These are phyloP conservation scores for Pleurotus cornucopiae DNA, from an alignment of 768 basidiomycete species.

Conservation along the genomic window DNA sequence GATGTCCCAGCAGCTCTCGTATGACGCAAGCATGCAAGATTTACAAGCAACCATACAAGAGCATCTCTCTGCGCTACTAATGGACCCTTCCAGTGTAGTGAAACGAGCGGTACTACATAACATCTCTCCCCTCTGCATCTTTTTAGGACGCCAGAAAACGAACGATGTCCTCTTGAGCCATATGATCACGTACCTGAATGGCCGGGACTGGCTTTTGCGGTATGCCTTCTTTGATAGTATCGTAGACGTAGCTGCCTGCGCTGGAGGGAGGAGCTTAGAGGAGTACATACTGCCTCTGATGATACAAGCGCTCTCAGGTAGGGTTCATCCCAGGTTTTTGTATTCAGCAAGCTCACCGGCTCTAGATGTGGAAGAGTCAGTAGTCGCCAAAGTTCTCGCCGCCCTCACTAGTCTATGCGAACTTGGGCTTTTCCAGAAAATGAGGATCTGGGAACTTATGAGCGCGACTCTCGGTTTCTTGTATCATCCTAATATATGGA, in stretches of 20 bases:
- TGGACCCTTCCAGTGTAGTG: constrained; percentile 86
- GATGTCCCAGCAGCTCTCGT: constrained; percentile 62
- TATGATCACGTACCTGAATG: constrained; percentile 84
- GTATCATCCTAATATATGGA: constrained; percentile 95
- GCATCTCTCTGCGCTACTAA: constrained; percentile 78
- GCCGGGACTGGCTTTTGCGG: constrained; percentile 88
- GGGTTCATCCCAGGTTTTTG: constrained; percentile 12
- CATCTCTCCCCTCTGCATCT: constrained; percentile 87
- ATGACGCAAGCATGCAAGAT: constrained; percentile 83
- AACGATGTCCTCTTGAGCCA: constrained; percentile 93
- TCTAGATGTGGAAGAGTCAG: constrained; percentile 91
- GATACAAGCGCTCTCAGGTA: constrained; percentile 93
- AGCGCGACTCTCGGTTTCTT: constrained; percentile 83
- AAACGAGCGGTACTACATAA: constrained; percentile 87
- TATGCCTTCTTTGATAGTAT: constrained; percentile 94
- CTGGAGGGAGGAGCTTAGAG: constrained; percentile 86
- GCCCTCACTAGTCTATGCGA: constrained; percentile 88
- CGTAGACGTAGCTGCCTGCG: constrained; percentile 92
- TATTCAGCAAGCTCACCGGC: background rate
- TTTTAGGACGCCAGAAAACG: constrained; percentile 88
- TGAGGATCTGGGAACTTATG: constrained; percentile 97
- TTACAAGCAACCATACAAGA: constrained; percentile 84
- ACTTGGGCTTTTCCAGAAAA: constrained; percentile 86
- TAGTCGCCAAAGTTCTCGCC: constrained; percentile 85
- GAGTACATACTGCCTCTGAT: constrained; percentile 97